phyloP scores from a whole-genome alignment of 2,329 filamentous ascomycete genomes.

The Alternaria longipes region DNA sequence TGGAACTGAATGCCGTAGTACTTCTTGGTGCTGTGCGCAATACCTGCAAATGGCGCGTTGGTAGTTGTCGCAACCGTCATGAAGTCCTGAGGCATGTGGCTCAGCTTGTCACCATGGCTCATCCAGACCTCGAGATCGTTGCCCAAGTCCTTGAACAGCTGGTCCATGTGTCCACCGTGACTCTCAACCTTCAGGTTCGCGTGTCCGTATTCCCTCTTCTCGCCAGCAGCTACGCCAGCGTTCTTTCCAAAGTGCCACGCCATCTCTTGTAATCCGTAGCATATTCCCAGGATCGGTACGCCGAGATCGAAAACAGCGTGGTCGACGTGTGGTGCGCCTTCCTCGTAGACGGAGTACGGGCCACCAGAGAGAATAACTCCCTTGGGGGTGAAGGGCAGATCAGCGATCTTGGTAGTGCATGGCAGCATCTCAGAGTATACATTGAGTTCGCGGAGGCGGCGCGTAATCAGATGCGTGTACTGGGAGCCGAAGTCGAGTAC shows the following conservation, averaged over 20 bases:
- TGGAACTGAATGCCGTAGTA: conserved; percentile 90
- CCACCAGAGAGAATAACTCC: conserved; percentile 83
- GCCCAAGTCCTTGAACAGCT: conserved; percentile 79
- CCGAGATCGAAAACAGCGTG: conserved; percentile 80
- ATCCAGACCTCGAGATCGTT: conserved; percentile 80
- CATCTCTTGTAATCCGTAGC: conserved; percentile 75
- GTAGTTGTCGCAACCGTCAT: conserved; percentile 75
- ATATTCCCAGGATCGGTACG: conserved; percentile 69
- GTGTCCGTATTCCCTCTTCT: conserved; percentile 76
- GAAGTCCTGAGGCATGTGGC: conserved; percentile 76
- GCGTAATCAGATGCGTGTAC: conserved; percentile 77
- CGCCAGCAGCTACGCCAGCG: conserved; percentile 68
- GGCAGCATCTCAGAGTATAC: conserved; percentile 89
- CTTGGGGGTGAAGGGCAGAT: conserved; percentile 80
- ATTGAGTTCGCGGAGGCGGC: conserved; percentile 79
- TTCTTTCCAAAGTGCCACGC: conserved; percentile 75
- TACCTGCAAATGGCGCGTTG: conserved; percentile 82
- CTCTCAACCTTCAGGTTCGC: conserved; percentile 70
- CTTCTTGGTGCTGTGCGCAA: conserved; percentile 74
- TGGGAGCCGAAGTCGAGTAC: conserved; percentile 78
- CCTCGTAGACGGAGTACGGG: conserved; percentile 81
- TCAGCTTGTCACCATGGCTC: conserved; percentile 89
- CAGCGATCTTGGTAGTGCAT: conserved; percentile 81
- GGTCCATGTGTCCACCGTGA: conserved; percentile 71
- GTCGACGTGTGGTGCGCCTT: conserved; percentile 80